phyloP scores from a whole-genome alignment of 345 rosid species.

The Eucalyptus erythrocorys region DNA sequence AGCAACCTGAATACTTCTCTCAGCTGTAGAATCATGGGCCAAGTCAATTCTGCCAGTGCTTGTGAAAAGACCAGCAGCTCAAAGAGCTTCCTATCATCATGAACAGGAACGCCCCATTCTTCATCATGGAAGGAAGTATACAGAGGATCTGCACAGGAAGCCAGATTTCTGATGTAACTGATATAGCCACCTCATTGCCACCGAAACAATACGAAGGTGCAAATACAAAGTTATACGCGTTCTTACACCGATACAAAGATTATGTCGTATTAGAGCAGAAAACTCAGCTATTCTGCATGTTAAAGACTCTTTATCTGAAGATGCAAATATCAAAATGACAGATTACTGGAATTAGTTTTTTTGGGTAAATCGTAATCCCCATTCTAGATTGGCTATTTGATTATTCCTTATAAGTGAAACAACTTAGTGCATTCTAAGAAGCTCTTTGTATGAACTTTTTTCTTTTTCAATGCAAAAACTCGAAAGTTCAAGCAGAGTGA shows the following conservation, averaged over 20 bases:
- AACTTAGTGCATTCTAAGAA: neutral
- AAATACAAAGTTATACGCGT: neutral
- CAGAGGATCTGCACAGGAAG: slow-evolving; percentile 34
- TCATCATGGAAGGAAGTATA: slow-evolving; percentile 67
- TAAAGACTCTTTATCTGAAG: neutral
- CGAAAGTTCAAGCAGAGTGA: neutral
- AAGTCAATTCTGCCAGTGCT: slow-evolving; percentile 88
- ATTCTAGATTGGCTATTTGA: neutral
- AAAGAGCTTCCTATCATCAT: slow-evolving; percentile 64
- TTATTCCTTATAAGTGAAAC: neutral
- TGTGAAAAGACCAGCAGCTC: slow-evolving; percentile 87
- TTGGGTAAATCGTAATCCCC: neutral
- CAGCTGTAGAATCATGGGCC: slow-evolving; percentile 68
- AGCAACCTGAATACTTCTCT: slow-evolving; percentile 58
- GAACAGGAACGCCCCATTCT: slow-evolving; percentile 84
- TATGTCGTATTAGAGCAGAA: neutral
- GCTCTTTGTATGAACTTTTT: neutral
- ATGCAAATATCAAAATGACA: neutral
- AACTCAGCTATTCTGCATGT: neutral
- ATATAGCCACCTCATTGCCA: neutral
- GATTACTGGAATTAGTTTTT: neutral
- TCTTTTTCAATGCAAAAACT: neutral
- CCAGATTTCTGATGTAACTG: neutral
- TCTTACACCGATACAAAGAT: neutral
- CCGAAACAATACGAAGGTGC: neutral